These are phyloP conservation scores for Annulohypoxylon stygium DNA, from an alignment of 495 filamentous ascomycete genomes.

Conservation along the genomic window DNA sequence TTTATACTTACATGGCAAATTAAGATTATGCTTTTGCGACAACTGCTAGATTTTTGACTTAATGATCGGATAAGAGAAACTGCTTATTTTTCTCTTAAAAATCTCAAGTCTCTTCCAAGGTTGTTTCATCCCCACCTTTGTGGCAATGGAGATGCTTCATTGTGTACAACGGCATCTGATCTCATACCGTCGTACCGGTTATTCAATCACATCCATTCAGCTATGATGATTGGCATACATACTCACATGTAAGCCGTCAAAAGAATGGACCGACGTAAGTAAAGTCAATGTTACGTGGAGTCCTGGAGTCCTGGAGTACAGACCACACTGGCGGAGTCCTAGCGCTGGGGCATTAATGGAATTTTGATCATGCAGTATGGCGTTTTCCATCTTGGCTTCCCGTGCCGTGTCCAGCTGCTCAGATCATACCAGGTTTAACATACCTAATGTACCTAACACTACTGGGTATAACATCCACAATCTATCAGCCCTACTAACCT, in stretches of 20 bases:
- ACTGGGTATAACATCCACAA: neutral
- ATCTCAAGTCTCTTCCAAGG: neutral
- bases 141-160: neutral
- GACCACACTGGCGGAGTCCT: conserved; percentile 14
- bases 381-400: conserved; percentile 9
- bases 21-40: neutral
- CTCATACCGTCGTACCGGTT: conserved; percentile 36
- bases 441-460: neutral
- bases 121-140: conserved; percentile 6
- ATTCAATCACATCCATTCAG: conserved; percentile 9
- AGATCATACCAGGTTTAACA: neutral
- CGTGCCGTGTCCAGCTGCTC: neutral
- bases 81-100: neutral
- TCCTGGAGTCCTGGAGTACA: neutral
- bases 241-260: neutral
- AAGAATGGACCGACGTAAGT: neutral
- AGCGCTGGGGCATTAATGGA: conserved; percentile 18
- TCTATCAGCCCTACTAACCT: neutral
- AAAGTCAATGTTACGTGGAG: neutral
- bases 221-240: conserved; percentile 17
- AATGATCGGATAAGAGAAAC: neutral
- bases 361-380: conserved; percentile 25
- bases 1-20: neutral
- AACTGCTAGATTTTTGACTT: too few relatives aligned
- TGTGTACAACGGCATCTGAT: conserved; percentile 3